phyloP scores from a whole-genome alignment of 129 eudicot species.

The Helichrysum umbraculigerum region DNA sequence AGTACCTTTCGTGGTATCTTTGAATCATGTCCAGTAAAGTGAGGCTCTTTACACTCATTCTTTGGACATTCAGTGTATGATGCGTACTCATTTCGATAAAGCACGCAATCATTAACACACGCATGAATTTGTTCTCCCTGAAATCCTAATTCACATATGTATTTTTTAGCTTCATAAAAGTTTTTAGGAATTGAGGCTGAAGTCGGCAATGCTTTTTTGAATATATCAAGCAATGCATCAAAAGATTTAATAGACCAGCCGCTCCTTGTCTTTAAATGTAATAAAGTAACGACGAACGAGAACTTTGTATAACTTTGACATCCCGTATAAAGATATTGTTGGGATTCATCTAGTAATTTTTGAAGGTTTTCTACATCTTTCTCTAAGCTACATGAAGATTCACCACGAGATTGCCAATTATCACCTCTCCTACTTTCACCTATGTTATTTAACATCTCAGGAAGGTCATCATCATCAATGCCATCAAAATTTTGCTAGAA shows the following conservation, averaged over 20 bases:
- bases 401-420: slow-evolving; percentile 1
- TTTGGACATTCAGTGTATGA: neutral
- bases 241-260: slow-evolving; percentile 10
- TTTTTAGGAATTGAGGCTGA: neutral
- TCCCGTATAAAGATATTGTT: neutral
- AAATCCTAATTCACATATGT: neutral
- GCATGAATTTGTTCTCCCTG: neutral
- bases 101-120: neutral
- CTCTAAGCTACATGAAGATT: neutral
- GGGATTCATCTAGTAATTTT: neutral
- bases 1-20: neutral
- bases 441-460: slow-evolving; percentile 9
- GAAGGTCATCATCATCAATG: neutral
- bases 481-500: neutral
- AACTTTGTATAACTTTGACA: neutral
- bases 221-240: neutral
- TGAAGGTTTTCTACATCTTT: neutral
- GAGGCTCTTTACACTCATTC: neutral
- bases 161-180: slow-evolving; percentile 12
- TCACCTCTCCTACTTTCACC: neutral
- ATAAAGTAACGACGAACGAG: neutral
- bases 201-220: slow-evolving; percentile 14
- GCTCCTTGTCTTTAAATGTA: slow-evolving; percentile 3
- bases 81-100: neutral
- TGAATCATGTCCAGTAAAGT: neutral